phyloP scores from a whole-genome alignment of 2,329 filamentous ascomycete genomes.

The Penicillium palitans region DNA sequence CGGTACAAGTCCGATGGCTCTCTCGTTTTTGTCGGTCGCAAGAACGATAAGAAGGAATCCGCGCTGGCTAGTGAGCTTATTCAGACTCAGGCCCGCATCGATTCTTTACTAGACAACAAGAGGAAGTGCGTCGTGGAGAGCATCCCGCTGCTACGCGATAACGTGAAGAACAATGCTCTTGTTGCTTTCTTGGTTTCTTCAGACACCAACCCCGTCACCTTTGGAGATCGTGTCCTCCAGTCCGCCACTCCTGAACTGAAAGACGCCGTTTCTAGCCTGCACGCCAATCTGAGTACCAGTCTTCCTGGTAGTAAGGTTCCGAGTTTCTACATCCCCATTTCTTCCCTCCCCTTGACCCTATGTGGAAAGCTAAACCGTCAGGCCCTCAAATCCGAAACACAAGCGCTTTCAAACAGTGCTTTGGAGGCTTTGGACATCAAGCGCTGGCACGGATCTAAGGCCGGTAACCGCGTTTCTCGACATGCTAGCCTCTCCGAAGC shows the following conservation, averaged over 20 bases:
- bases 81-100: conserved; percentile 18
- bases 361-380: conserved; percentile 37
- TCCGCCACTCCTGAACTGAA: conserved; percentile 18
- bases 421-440: conserved; percentile 23
- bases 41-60: conserved; percentile 14
- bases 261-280: conserved; percentile 15
- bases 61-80: conserved; percentile 4
- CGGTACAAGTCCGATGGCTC: conserved; percentile 40
- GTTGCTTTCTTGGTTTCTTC: conserved; percentile 26
- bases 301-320: conserved; percentile 40
- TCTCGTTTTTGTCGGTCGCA: conserved; percentile 36
- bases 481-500: conserved; percentile 24
- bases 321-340: conserved; percentile 35
- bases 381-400: conserved; percentile 17
- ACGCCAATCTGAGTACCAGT: conserved; percentile 24
- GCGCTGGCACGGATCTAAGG: conserved; percentile 17
- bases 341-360: conserved; percentile 33
- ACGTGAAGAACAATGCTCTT: conserved; percentile 1
- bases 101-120: conserved; percentile 16
- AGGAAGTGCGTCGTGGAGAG: conserved; percentile 22
- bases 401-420: conserved; percentile 10
- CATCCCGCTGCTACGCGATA: conserved; percentile 8
- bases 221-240: conserved; percentile 11
- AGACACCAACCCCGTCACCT: background rate
- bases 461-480: conserved; percentile 12